Conservation (phyloP, 345 rosid species). For the Punica granatum region DNA sequence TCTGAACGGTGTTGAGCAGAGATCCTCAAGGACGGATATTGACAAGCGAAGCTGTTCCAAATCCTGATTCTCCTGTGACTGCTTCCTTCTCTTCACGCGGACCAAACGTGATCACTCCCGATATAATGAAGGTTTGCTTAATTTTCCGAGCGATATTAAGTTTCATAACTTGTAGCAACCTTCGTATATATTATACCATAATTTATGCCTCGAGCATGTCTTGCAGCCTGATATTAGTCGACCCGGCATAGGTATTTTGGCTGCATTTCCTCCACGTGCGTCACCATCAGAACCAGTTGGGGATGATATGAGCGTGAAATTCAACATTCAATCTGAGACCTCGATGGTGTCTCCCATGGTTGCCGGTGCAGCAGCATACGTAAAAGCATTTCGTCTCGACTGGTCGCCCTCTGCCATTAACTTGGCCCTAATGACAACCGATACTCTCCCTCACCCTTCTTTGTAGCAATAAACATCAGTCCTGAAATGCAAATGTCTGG, state of each 20-base stretch:
- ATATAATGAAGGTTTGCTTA: conserved; percentile 23
- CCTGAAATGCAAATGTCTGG: not conserved
- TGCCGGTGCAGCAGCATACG: conserved; percentile 28
- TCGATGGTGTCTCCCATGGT: conserved; percentile 4
- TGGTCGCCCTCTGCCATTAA: conserved; percentile 23
- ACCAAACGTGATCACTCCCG: conserved; percentile 18
- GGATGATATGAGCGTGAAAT: not conserved
- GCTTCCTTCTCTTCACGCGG: conserved; percentile 36
- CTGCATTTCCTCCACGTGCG: not conserved
- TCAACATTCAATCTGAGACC: not conserved
- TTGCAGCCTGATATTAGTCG: not conserved
- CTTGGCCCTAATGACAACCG: conserved; percentile 33
- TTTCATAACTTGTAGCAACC: too few relatives aligned
- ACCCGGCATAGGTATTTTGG: not conserved
- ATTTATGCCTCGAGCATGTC: too few relatives aligned
- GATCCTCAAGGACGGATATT: conserved; percentile 23
- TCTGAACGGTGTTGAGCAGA: not conserved
- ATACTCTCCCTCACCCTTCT: not conserved
- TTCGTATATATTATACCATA: too few relatives aligned
- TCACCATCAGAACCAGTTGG: not conserved
- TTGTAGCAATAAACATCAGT: too few relatives aligned
- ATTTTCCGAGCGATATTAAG: not conserved
- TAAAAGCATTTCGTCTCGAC: conserved; percentile 12
- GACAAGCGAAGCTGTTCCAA: conserved; percentile 18
- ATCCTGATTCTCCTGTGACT: conserved; percentile 25